Conservation (phyloP, 345 rosid species). For the Citrus hindsii region DNA sequence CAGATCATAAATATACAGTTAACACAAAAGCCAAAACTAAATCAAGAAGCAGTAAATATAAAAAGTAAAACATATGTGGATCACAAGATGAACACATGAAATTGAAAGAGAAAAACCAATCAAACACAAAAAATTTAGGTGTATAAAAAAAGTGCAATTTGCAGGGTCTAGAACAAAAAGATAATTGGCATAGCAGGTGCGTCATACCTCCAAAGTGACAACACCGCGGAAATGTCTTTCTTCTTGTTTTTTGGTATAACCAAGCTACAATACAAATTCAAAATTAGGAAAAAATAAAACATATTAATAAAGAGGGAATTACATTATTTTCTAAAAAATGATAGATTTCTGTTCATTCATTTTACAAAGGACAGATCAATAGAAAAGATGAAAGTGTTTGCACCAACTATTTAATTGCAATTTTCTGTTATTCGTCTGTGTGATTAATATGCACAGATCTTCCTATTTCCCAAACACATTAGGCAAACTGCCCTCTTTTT, state of each 20-base stretch:
- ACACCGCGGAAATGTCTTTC: conserved; percentile 95
- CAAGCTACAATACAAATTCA: conserved; percentile 58
- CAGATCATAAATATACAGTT: not conserved
- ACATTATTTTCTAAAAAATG: not conserved
- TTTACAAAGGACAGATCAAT: not conserved
- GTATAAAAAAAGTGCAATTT: not conserved
- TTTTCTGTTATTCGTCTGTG: not conserved
- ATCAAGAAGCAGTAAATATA: not conserved
- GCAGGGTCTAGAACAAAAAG: not conserved
- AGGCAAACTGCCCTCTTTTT: not conserved
- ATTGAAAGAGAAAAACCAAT: not conserved
- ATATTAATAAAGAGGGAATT: not conserved
- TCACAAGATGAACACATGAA: too few species aligned
- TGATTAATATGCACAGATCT: not conserved
- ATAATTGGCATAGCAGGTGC: not conserved
- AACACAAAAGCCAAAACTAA: not conserved
- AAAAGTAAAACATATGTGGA: not conserved
- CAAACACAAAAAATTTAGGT: not conserved
- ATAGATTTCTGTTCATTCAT: not conserved
- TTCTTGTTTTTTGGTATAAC: conserved; percentile 95
- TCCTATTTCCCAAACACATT: not conserved
- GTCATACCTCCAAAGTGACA: conserved; percentile 80
- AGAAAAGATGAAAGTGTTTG: not conserved
- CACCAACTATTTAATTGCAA: not conserved
- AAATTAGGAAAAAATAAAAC: not conserved